Evolutionary conservation across 352 stramenopile genomes (phyloP).

Genomic region (Phytophthora chlamydospora): DNA sequence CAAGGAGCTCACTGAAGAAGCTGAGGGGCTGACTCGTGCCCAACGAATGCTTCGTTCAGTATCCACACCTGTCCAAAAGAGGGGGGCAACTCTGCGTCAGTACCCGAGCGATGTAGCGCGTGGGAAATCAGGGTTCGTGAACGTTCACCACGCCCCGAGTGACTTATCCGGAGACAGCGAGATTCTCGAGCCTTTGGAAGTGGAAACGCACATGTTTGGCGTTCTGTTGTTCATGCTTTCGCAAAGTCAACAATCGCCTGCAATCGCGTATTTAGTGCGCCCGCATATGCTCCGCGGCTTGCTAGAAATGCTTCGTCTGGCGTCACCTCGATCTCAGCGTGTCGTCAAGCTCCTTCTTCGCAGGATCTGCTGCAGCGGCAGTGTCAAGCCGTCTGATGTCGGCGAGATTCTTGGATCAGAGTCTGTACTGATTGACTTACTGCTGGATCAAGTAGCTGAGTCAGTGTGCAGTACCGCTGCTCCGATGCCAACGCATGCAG

Average conservation of each 20-base stretch:
- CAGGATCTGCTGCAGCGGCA: conserved; percentile 71
- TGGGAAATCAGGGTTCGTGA: conserved; percentile 47
- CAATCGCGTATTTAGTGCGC: conserved; percentile 64
- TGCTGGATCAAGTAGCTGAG: conserved; percentile 88
- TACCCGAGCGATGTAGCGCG: conserved; percentile 53
- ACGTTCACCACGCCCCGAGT: conserved; percentile 40
- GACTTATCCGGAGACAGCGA: conserved; percentile 43
- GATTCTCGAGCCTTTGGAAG: conserved; percentile 75
- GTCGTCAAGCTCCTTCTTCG: conserved; percentile 84
- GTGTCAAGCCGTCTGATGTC: conserved; percentile 69
- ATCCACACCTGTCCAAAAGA: conserved; percentile 76
- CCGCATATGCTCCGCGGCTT: conserved; percentile 73
- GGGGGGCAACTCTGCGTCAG: conserved; percentile 48
- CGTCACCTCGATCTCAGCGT: conserved; percentile 80
- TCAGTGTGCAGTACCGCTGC: conserved; percentile 82
- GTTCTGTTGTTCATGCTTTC: conserved; percentile 84
- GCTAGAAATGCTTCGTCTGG: conserved; percentile 76
- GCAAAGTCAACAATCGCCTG: conserved; percentile 68
- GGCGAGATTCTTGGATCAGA: conserved; percentile 79
- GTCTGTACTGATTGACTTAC: conserved; percentile 79
- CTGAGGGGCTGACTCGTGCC: conserved; percentile 76
- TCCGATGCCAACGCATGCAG: conserved; percentile 60
- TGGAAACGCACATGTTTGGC: conserved; percentile 75
- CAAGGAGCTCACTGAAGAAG: conserved; percentile 70
- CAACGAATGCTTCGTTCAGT: conserved; percentile 85